Evolutionary conservation across 768 basidiomycete genomes (phyloP), one percentile per base, ranked within the genome.

Genomic region (Podaxis sp.): DNA sequence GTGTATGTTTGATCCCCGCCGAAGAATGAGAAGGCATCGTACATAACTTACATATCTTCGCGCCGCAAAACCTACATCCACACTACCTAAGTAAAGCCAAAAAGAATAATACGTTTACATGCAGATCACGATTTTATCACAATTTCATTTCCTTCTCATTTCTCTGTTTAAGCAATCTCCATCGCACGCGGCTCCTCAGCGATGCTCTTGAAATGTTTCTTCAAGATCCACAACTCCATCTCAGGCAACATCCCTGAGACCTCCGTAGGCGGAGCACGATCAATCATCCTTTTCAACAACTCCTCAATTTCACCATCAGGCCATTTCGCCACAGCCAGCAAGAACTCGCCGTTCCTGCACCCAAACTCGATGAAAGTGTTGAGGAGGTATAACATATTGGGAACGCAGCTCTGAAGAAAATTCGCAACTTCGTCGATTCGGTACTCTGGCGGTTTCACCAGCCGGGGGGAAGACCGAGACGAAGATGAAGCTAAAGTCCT

Each of bases 341-440:
- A 38, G 2, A 40, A 52, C n/a, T 63, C n/a, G 2, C 24, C 22
- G 17, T 51, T 63, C 4, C 47, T 47, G 13, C 55, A 57, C 5
- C 62, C 62, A 41, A 40, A 63, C 4, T 13, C 15, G n/a, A 63
- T 43, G 19, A 63, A 63, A 4, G 55, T 53, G 9, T n/a, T 11
- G 4, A 63, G 55, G 24, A 63, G 41, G 22, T 38, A 58, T 8
- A 6, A 25, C 62, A 63, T 52, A 33, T 52, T 49, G 12, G 62
- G 55, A 27, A 40, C 15, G 43, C 62, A 63, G 29, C 40, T 57
- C 2, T 22, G n/a, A 5, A 63, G 62, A 19, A 63, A 63, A 6
- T 12, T 51, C 5, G 37, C 49, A 8, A 63, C 49, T 27, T 57
- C 55, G 41, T 43, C 41, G 41, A 43, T 43, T 13, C 41, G 41